These are phyloP conservation scores for Colletotrichum cuscutae DNA, from an alignment of 2,329 filamentous ascomycete genomes.

Conservation along the genomic window DNA sequence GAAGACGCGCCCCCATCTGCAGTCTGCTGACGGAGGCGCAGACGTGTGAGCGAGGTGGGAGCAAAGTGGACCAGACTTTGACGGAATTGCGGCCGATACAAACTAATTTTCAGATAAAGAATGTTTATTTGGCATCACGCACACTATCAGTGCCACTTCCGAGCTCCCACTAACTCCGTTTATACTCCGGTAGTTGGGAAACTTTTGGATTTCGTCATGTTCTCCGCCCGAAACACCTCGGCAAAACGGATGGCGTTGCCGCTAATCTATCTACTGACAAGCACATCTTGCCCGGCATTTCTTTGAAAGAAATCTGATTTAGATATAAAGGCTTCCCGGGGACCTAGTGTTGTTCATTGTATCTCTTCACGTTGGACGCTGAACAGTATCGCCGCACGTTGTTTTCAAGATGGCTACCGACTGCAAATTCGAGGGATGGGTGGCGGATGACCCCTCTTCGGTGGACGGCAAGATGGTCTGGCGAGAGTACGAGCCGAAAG, in stretches of 20 bases:
- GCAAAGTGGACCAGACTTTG: not conserved
- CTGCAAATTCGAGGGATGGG: conserved; percentile 62
- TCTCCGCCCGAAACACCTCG: not conserved
- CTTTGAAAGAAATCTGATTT: not conserved
- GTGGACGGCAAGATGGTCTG: conserved; percentile 64
- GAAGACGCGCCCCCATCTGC: not conserved
- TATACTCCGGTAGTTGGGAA: not conserved
- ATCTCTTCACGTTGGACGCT: too few relatives aligned
- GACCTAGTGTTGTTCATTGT: too few relatives aligned
- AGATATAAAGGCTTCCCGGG: not conserved
- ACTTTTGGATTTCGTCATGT: not conserved
- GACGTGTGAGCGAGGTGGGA: not conserved
- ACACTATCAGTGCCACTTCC: not conserved
- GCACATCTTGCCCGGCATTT: not conserved
- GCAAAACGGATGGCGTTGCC: not conserved
- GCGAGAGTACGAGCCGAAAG: conserved; percentile 68
- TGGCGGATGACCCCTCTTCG: conserved; percentile 52
- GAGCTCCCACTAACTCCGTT: not conserved
- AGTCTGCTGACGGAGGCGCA: not conserved
- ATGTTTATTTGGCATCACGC: not conserved
- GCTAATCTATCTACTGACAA: not conserved
- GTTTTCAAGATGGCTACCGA: conserved; percentile 44
- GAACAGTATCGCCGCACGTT: not conserved
- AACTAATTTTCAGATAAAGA: not conserved
- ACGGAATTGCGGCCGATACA: not conserved